These are phyloP conservation scores for Neofusicoccum parvum DNA, from an alignment of 2,329 filamentous ascomycete species.

Conservation along the genomic window DNA sequence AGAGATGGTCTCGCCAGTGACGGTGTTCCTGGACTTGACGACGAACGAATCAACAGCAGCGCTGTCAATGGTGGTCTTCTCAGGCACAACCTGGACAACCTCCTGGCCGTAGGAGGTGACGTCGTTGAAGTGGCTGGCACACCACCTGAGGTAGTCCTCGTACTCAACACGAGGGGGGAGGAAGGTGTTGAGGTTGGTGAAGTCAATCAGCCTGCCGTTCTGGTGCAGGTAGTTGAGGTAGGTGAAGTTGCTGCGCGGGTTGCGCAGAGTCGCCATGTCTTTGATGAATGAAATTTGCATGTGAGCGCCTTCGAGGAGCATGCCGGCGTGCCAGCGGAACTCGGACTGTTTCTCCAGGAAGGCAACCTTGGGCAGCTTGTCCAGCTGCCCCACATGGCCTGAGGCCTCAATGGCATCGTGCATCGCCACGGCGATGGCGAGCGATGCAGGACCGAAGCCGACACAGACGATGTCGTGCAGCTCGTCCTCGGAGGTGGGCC, in stretches of 20 bases:
- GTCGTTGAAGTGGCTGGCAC: conserved; percentile 74
- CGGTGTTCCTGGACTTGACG: conserved; percentile 65
- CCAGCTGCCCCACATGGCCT: conserved; percentile 46
- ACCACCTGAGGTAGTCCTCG: conserved; percentile 95
- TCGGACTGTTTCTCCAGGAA: conserved; percentile 83
- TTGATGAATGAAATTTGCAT: conserved; percentile 99
- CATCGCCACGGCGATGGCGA: conserved; percentile 85
- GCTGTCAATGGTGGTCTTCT: conserved; percentile 49
- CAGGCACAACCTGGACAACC: conserved; percentile 70
- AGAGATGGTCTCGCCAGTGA: conserved; percentile 57
- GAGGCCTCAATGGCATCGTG: conserved; percentile 66
- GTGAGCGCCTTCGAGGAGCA: conserved; percentile 88
- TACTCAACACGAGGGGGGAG: conserved; percentile 84
- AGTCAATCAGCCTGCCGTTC: conserved; percentile 80
- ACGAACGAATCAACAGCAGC: conserved; percentile 65
- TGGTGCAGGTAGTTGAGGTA: conserved; percentile 92
- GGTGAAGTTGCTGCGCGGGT: conserved; percentile 88
- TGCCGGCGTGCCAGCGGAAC: conserved; percentile 93
- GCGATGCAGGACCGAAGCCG: conserved; percentile 88
- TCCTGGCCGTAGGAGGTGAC: conserved; percentile 77
- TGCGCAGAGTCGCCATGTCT: conserved; percentile 84
- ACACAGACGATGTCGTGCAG: conserved; percentile 86
- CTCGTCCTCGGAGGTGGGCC: conserved; percentile 59
- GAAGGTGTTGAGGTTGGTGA: conserved; percentile 89
- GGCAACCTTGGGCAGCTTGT: conserved; percentile 67